These are phyloP conservation scores for Chlamydomonas sphaeroides DNA, from an alignment of 139 green algal species.

Conservation along the genomic window DNA sequence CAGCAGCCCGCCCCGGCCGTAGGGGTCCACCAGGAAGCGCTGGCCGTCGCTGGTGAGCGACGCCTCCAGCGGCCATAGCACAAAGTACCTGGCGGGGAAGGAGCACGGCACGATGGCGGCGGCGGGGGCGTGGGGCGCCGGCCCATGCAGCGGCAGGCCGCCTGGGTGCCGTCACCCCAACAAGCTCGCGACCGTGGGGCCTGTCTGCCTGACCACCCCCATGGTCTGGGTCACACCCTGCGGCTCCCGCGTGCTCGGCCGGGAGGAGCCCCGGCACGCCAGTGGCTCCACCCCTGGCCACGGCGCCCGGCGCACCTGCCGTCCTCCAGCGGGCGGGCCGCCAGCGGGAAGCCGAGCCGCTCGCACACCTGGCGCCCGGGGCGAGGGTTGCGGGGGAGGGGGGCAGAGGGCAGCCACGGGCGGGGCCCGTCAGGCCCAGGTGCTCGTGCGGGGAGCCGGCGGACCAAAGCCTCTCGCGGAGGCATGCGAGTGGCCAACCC, in stretches of 20 bases:
- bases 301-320: constrained; percentile 31
- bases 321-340: constrained; percentile 49
- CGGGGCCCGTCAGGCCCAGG: too few relatives aligned
- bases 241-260: too few relatives aligned
- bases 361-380: constrained; percentile 52
- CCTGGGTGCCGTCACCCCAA: too few relatives aligned
- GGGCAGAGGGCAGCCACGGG: not conserved
- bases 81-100: constrained; percentile 44
- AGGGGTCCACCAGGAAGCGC: constrained; percentile 71
- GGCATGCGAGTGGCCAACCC: too few relatives aligned
- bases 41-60: constrained; percentile 43
- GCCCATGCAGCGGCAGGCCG: constrained; percentile 21
- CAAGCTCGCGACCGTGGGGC: too few relatives aligned
- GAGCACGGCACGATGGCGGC: too few relatives aligned
- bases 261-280: too few relatives aligned
- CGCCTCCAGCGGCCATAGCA: constrained; percentile 53
- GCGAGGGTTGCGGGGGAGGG: not conserved
- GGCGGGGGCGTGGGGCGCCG: not conserved
- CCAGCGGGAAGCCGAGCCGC: constrained; percentile 61
- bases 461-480: too few relatives aligned
- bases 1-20: constrained; percentile 65
- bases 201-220: too few relatives aligned
- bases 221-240: too few relatives aligned
- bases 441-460: too few relatives aligned
- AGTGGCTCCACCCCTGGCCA: too few relatives aligned